These are phyloP conservation scores for Flaveria linearis DNA, from an alignment of 129 eudicot species.

Conservation along the genomic window DNA sequence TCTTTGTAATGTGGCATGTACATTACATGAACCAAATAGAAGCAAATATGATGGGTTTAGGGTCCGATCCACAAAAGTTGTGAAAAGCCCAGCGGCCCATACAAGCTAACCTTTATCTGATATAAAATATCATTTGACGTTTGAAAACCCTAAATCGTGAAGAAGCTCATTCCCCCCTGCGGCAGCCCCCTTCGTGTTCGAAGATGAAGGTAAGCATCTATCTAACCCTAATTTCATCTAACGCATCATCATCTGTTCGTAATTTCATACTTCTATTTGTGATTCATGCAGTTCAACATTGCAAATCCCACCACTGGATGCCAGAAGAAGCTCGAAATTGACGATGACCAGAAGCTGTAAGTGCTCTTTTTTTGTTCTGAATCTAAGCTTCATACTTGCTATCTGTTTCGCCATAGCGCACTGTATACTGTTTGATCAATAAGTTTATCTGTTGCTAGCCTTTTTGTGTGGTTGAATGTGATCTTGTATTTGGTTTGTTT, in stretches of 20 bases:
- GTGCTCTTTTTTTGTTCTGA: neutral
- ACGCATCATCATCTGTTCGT: neutral
- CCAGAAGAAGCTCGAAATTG: conserved; percentile 97
- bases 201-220: conserved; percentile 36
- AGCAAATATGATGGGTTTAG: neutral
- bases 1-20: too few relatives aligned
- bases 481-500: neutral
- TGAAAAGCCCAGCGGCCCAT: conserved; percentile 31
- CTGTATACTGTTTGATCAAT: neutral
- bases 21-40: too few relatives aligned
- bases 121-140: conserved; percentile 12
- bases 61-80: neutral
- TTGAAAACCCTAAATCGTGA: conserved; percentile 32
- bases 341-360: conserved; percentile 89
- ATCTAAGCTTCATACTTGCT: neutral
- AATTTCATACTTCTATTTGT: neutral
- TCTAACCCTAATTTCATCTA: conserved; percentile 19
- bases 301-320: conserved; percentile 93
- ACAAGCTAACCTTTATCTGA: neutral
- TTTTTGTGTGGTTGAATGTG: neutral
- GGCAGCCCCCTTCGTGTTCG: conserved; percentile 27
- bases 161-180: neutral
- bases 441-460: too few relatives aligned
- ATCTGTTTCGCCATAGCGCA: neutral
- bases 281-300: conserved; percentile 63